Conservation (phyloP, 306 rosid species). For the Fagus crenata region DNA sequence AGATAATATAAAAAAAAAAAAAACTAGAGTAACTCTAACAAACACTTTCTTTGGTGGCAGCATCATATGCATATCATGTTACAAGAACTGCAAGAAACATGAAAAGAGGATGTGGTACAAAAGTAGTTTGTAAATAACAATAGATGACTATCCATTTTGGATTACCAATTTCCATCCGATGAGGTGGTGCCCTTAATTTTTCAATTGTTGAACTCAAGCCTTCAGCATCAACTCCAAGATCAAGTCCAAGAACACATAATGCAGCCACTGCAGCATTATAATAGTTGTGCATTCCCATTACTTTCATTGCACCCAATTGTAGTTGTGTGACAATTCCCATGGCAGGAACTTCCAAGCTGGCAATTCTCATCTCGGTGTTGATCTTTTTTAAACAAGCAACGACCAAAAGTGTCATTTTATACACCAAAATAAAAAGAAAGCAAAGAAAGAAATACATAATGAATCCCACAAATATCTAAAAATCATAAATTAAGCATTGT, state of each 20-base stretch:
- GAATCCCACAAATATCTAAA: neutral
- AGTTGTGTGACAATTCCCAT: conserved; percentile 28
- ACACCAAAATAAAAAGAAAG: neutral
- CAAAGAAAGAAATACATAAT: neutral
- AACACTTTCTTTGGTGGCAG: neutral
- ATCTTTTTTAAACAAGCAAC: conserved; percentile 13
- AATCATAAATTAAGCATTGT: neutral
- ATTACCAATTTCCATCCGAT: conserved; percentile 40
- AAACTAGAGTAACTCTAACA: too few relatives aligned
- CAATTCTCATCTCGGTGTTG: conserved; percentile 26
- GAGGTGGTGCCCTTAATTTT: conserved; percentile 31
- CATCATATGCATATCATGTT: neutral
- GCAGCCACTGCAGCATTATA: conserved; percentile 39
- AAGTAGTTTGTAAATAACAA: neutral
- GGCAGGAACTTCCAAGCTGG: conserved; percentile 35
- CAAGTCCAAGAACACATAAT: conserved; percentile 28
- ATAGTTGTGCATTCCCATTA: conserved; percentile 34
- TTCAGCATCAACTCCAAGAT: conserved; percentile 28
- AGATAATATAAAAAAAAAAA: too few relatives aligned
- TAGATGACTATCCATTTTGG: conserved; percentile 6
- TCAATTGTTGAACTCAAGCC: conserved; percentile 29
- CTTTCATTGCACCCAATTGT: conserved; percentile 30
- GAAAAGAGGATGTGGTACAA: neutral
- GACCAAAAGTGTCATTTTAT: neutral
- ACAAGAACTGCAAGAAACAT: neutral